Evolutionary conservation across 805 yeast genomes (phyloP).

Genomic region (Candida ficus): DNA sequence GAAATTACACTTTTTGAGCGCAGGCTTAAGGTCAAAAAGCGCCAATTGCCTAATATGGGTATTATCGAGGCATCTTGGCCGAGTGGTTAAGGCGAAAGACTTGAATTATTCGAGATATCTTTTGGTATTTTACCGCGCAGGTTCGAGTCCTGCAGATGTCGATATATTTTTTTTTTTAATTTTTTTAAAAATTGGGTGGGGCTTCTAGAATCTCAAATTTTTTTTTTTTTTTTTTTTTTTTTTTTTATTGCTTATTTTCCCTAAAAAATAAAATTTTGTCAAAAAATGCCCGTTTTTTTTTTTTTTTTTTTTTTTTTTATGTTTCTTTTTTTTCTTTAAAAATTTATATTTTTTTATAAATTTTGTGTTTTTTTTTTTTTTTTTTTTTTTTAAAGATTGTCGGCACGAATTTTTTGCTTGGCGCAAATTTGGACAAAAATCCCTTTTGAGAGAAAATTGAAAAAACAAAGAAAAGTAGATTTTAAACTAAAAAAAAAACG

Average conservation of each 20-base stretch:
- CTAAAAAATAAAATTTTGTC: neutral
- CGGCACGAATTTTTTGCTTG: neutral
- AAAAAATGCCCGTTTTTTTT: neutral
- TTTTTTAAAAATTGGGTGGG: neutral
- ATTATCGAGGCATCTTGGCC: conserved; percentile 28
- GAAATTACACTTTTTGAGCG: no score
- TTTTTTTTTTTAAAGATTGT: neutral
- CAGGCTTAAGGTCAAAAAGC: no score
- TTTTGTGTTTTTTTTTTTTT: neutral
- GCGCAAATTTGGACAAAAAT: neutral
- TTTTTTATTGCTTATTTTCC: neutral
- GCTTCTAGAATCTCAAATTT: no score
- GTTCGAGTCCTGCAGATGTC: conserved; percentile 28
- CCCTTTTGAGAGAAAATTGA: neutral
- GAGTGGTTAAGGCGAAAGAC: conserved; percentile 29
- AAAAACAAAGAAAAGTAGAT: neutral
- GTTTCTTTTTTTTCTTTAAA: neutral
- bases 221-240: neutral
- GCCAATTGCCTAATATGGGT: no score
- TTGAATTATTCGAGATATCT: conserved; percentile 22
- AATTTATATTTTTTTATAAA: no score
- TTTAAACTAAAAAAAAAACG: neutral
- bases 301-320: neutral
- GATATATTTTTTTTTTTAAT: conserved; percentile 11
- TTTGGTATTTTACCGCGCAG: conserved; percentile 28